phyloP scores from a whole-genome alignment of 345 rosid genomes.

The Mangifera indica region DNA sequence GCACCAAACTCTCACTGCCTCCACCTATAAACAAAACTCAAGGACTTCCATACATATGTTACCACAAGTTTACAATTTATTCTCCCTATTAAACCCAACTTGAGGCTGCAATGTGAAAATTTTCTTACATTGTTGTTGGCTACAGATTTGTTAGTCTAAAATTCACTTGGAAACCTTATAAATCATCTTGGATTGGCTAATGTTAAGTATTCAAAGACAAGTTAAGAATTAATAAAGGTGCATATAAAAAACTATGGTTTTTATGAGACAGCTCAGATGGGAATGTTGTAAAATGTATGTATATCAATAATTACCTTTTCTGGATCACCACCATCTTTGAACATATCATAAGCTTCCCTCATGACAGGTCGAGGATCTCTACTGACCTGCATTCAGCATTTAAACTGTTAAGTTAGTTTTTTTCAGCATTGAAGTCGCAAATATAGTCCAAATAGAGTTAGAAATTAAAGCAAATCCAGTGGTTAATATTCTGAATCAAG shows the following conservation, averaged over 20 bases:
- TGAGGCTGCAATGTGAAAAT: neutral
- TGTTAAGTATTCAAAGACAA: neutral
- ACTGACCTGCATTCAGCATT: constrained; percentile 60
- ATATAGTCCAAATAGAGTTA: neutral
- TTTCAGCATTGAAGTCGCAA: neutral
- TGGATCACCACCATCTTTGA: constrained; percentile 84
- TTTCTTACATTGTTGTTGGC: neutral
- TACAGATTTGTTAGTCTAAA: neutral
- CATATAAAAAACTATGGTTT: neutral
- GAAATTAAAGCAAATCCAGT: neutral
- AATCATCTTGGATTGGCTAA: neutral
- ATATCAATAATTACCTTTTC: constrained; percentile 52
- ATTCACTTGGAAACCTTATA: neutral
- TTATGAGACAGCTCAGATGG: neutral
- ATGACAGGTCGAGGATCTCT: constrained; percentile 82
- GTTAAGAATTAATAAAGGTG: neutral
- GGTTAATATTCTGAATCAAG: neutral
- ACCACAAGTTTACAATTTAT: neutral
- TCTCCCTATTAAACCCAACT: neutral
- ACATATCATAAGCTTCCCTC: constrained; percentile 76
- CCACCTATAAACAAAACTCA: neutral
- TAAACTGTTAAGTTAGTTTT: neutral
- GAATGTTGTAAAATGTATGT: neutral
- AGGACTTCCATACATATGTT: neutral
- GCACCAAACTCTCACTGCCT: neutral